These are phyloP conservation scores for Didymella lethalis DNA, from an alignment of 2,329 filamentous ascomycete genomes.

Conservation along the genomic window DNA sequence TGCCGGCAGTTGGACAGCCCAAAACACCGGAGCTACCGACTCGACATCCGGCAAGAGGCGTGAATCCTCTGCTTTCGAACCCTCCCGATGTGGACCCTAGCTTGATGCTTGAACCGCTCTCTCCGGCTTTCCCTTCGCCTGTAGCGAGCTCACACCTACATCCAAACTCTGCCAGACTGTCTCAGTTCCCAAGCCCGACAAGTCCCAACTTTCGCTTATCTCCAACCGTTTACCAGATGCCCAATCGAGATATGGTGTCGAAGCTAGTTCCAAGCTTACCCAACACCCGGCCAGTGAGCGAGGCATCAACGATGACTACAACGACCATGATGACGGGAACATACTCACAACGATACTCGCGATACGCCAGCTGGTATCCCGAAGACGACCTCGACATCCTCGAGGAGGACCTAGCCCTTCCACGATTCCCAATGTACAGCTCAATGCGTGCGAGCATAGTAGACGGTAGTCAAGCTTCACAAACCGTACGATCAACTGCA, in stretches of 20 bases:
- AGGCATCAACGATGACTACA: slow-evolving; percentile 23
- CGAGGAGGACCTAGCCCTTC: slow-evolving; percentile 4
- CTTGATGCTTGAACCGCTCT: slow-evolving; percentile 26
- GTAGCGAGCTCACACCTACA: slow-evolving; percentile 26
- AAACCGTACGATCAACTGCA: slow-evolving; percentile 13
- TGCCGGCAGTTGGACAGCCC: not conserved
- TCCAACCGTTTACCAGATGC: slow-evolving; percentile 34
- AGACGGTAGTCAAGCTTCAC: slow-evolving; percentile 13
- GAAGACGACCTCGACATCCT: slow-evolving; percentile 16
- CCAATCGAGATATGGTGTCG: slow-evolving; percentile 8
- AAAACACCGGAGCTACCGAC: slow-evolving; percentile 13
- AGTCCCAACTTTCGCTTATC: slow-evolving; percentile 31
- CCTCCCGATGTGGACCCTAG: slow-evolving; percentile 11
- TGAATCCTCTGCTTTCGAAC: slow-evolving; percentile 25
- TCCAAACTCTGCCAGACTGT: slow-evolving; percentile 26
- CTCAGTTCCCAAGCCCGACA: slow-evolving; percentile 24
- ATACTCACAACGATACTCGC: slow-evolving; percentile 21
- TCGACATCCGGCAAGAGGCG: slow-evolving; percentile 23
- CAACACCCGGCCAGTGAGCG: slow-evolving; percentile 14
- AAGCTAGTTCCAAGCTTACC: slow-evolving; percentile 18
- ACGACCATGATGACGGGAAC: slow-evolving; percentile 20
- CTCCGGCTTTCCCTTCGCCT: slow-evolving; percentile 23
- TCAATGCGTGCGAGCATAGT: slow-evolving; percentile 21
- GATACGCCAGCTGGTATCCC: slow-evolving; percentile 16
- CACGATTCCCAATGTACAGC: slow-evolving; percentile 8